These are phyloP conservation scores for Pseudogymnoascus destructans DNA, from an alignment of 2,329 filamentous ascomycete species.

Conservation along the genomic window DNA sequence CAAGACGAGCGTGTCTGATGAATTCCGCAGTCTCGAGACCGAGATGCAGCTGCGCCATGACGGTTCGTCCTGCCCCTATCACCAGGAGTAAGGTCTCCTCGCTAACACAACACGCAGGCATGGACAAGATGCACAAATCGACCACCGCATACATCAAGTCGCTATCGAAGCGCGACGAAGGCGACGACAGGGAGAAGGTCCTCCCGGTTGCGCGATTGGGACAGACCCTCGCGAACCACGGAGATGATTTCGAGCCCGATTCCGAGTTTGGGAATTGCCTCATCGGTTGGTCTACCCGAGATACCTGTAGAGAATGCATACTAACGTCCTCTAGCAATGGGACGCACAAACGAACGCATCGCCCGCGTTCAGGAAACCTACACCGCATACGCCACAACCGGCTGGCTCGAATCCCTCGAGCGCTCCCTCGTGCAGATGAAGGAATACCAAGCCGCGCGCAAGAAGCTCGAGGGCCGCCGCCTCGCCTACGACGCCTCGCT, in stretches of 20 bases:
- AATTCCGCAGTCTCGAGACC: conserved; percentile 78
- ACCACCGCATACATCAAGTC: conserved; percentile 83
- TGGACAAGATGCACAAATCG: conserved; percentile 78
- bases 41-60: conserved; percentile 87
- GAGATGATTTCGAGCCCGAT: conserved; percentile 82
- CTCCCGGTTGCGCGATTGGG: conserved; percentile 69
- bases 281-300: conserved; percentile 39
- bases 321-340: conserved; percentile 44
- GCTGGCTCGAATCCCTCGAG: conserved; percentile 87
- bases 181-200: conserved; percentile 76
- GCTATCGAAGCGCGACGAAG: conserved; percentile 69
- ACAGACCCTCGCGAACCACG: conserved; percentile 73
- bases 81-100: background rate
- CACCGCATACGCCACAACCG: conserved; percentile 60
- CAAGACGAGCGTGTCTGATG: conserved; percentile 75
- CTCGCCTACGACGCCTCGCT: conserved; percentile 84
- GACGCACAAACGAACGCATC: conserved; percentile 77
- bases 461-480: conserved; percentile 83
- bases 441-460: conserved; percentile 88
- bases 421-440: conserved; percentile 89
- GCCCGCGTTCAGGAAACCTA: conserved; percentile 77
- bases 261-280: conserved; percentile 87
- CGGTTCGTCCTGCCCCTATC: conserved; percentile 41
- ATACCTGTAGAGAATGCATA: background rate
- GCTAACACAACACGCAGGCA: conserved; percentile 43